Base-by-base conservation (phyloP, 768 basidiomycete genomes). In the Kwoniella mangroviensis region DNA sequence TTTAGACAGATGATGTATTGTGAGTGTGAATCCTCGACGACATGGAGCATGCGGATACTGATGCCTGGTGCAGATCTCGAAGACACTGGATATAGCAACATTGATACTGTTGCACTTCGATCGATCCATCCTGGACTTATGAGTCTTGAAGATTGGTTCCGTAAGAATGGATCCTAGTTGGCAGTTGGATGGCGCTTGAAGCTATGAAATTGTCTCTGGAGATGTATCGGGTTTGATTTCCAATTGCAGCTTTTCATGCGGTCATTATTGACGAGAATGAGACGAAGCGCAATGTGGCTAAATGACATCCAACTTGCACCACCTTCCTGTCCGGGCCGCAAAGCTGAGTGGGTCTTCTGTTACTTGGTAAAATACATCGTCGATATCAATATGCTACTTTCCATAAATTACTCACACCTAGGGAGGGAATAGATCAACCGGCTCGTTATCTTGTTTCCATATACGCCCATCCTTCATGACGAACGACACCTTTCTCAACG, bases 131-230 rank as follows among this genome's bases (percentile, higher is more conserved):
- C 74, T 12, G 67, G 55, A 2, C 53, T 79, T 3, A 60, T 59
- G 57, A 53, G 69, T 6, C 55, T 79, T 43, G 77, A 79, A 65
- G 68, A 73, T 22, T 79, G 71, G 65, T 49, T 76, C 15, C 59
- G 72, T 21, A 63, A 68, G 60, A 49, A 49, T 49, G 45, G 28
- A 28, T 28, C 28, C 28, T 28, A 28, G 28, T 28, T 28, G 28
- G 28, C 28, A 28, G 28, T 28, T 28, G 2, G 6, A 2, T 28
- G 28, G 4, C 28, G 28, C 28, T 28, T 28, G 28, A 28, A 28
- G 28, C 28, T 28, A 28, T 28, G 28, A 28, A 28, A 28, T 4
- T 28, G 28, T 28, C 2, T 28, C 28, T 28, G 28, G 28, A 28
- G 2, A 28, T 28, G 28, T 28, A 28, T 28, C 28, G 28, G 28